Conservation (phyloP, 257 asterid species). For the Solanum bulbocastanum region DNA sequence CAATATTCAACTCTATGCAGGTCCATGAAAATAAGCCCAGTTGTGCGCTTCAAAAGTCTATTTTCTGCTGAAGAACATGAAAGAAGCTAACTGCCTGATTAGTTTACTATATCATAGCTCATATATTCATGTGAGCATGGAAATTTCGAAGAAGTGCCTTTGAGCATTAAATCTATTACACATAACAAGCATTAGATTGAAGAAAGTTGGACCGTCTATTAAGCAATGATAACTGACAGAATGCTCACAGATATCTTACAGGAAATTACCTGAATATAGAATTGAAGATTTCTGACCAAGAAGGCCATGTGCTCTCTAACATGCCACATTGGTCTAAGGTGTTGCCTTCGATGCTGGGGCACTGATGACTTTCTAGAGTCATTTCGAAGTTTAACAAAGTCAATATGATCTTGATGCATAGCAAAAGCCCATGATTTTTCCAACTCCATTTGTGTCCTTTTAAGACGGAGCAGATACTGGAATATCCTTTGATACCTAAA, state of each 20-base stretch:
- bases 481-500: slow-evolving; percentile 85
- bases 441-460: slow-evolving; percentile 94
- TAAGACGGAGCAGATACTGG: slow-evolving; percentile 83
- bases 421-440: slow-evolving; percentile 98
- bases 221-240: neutral
- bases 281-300: slow-evolving; percentile 90
- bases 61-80: neutral
- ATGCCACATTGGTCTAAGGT: slow-evolving; percentile 89
- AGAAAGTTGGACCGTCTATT: neutral
- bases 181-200: neutral
- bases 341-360: slow-evolving; percentile 69
- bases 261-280: slow-evolving; percentile 73
- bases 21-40: neutral
- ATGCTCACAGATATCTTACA: neutral
- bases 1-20: neutral
- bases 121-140: neutral
- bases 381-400: slow-evolving; percentile 49
- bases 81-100: neutral
- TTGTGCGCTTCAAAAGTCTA: neutral
- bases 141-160: neutral
- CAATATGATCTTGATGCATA: slow-evolving; percentile 88
- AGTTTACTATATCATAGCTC: neutral
- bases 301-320: slow-evolving; percentile 98
- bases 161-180: neutral
- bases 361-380: slow-evolving; percentile 31